Base-by-base conservation (phyloP, 2,329 filamentous ascomycete genomes). In the Neocatenulostroma microsporum region DNA sequence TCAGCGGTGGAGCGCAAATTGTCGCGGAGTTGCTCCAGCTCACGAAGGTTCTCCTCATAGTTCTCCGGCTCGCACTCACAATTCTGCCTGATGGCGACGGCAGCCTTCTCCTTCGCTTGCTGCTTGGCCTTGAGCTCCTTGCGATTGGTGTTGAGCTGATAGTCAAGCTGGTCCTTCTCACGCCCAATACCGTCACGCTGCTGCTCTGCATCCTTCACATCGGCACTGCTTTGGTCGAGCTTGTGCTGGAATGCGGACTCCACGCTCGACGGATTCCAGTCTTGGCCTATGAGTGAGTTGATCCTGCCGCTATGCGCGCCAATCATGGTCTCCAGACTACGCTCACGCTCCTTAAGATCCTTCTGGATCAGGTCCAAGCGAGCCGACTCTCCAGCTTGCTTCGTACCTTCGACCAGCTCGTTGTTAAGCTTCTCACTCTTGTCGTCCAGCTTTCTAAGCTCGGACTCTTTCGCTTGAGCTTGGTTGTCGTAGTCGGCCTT, bases 391-490 rank as follows among this genome's bases (percentile, higher is more conserved):
- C 81, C 78, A 5, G 87, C 86, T 39, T 84, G 74, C 39, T 80
- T 79, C 2, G 84, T 94, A 40, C 82, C 85, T 51, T 93, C 82
- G 7, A 87, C 74, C 23, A 95, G 74, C 55, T 96, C 89, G n/a
- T 73, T 67, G 29, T 82, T 80, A 19, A 96, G 70, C 47, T 72
- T 78, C 23, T 83, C 77, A 41, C 74, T 80, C 50, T 82, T 77
- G 14, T 74, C 76, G 51, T 95, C 86, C 2, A 93, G 63, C 28
- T 73, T 69, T 43, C 76, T 74, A 9, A 93, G 67, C 44, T 78
- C 73, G 11, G 68, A 62, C 34, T 85, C 81, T 35, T 79, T 74
- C 21, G 76, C 67, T 30, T 78, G 72, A 14, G 94, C 71, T 45
- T 82, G 78, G 19, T 67, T 66, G 44, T 94, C 87, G 67, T 81